Percentiles rank a stretch among this genome's conserved stretches.
These are phyloP conservation scores for Tolypocladium paradoxum DNA, from an alignment of 2,329 filamentous ascomycete genomes.

Conservation along the genomic window DNA sequence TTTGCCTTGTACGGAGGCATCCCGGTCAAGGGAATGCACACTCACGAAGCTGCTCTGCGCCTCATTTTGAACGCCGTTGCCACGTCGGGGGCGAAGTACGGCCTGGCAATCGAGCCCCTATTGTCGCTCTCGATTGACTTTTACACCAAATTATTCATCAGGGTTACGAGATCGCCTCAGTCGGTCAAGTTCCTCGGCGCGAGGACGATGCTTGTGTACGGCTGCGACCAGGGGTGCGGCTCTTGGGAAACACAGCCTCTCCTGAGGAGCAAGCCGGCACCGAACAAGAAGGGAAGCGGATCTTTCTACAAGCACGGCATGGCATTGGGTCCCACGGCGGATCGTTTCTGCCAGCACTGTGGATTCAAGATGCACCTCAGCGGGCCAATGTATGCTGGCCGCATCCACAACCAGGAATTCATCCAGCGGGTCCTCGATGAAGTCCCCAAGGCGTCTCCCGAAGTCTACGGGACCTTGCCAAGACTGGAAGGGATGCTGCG, in stretches of 20 bases:
- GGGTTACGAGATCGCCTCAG: slow-evolving; percentile 65
- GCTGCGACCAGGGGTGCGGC: slow-evolving; percentile 84
- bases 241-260: slow-evolving; percentile 78
- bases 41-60: slow-evolving; percentile 81
- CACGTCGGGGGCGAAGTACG: slow-evolving; percentile 71
- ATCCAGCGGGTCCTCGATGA: slow-evolving; percentile 67
- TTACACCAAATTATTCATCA: slow-evolving; percentile 82
- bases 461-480: slow-evolving; percentile 67
- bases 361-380: slow-evolving; percentile 76
- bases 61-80: slow-evolving; percentile 78
- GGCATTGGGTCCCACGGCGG: slow-evolving; percentile 56
- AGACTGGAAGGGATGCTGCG: slow-evolving; percentile 87
- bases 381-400: slow-evolving; percentile 92
- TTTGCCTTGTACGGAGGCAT: slow-evolving; percentile 89
- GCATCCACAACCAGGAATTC: slow-evolving; percentile 75
- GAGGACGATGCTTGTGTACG: slow-evolving; percentile 89
- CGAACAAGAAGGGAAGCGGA: slow-evolving; percentile 59
- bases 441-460: slow-evolving; percentile 54
- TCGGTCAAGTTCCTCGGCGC: slow-evolving; percentile 84
- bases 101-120: slow-evolving; percentile 78
- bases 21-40: slow-evolving; percentile 73
- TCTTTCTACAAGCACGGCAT: slow-evolving; percentile 71
- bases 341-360: slow-evolving; percentile 68
- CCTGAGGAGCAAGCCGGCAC: slow-evolving; percentile 53
- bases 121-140: slow-evolving; percentile 94